Base-by-base conservation (phyloP, 345 rosid genomes). In the Acer campestre region DNA sequence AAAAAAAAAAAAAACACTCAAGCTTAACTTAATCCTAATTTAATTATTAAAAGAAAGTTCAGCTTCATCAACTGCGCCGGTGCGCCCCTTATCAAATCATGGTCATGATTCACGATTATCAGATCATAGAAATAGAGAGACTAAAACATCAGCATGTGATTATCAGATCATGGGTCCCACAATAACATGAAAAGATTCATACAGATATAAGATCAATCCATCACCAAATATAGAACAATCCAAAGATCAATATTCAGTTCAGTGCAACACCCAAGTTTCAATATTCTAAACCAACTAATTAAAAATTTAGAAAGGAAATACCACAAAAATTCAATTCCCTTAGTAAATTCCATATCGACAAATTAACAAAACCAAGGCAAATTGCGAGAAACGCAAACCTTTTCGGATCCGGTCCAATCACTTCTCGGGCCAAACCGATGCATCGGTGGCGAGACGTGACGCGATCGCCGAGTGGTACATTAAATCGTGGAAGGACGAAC, bases 401-500 rank as follows among this genome's bases (percentile, higher is more conserved):
- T 61, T 16, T 35, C 14, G 12, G 48, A 8, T 0, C 67, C 44
- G 56, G 18, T 9, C 58, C 70, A 10, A n/a, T 74, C 44, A 74
- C 46, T 75, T 31, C 31, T 75, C 6, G 4, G 67, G 55, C 55
- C 23, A 63, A 35, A 58, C 78, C 68, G 86, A 71, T 3, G 66
- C 22, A n/a, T 85, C 86, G 13, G 82, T 80, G 3, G 91, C 91
- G 29, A 82, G 82, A 6, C 88, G 85, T 17, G 79, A 73, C 2
- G 90, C 88, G 31, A 88, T 85, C 51, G 90, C 86, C 0, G 90
- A 88, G 80, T 84, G 90, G 82, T 88, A 88, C 90, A 88, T 88
- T 51, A 77, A 78, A 63, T 85, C 90, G 77, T 88, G 90, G 73
- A 85, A 85, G 25, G 84, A 17, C 38, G 56, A 72, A 3, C 80